Conservation (phyloP, 1,284 basidiomycete genomes). For the Trametes sp. region DNA sequence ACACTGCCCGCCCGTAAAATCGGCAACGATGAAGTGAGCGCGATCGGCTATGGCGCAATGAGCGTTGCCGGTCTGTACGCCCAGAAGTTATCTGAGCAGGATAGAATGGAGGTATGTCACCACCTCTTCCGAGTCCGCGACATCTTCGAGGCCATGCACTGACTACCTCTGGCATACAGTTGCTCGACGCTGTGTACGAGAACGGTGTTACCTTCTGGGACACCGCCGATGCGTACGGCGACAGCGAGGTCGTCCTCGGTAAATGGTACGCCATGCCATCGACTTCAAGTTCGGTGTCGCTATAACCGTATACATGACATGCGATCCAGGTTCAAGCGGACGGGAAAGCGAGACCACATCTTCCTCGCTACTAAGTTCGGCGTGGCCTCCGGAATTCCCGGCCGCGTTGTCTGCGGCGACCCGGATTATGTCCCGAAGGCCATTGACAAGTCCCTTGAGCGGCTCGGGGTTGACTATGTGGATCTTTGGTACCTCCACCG, state of each 20-base stretch:
- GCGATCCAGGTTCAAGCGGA: slow-evolving; percentile 48
- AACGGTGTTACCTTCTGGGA: slow-evolving; percentile 41
- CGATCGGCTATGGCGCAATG: slow-evolving; percentile 42
- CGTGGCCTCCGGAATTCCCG: slow-evolving; percentile 16
- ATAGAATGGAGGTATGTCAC: slow-evolving; percentile 36
- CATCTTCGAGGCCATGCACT: background rate
- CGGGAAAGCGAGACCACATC: slow-evolving; percentile 49
- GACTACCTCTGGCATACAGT: no score
- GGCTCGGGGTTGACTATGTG: slow-evolving; percentile 46
- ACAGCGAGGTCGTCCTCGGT: slow-evolving; percentile 37
- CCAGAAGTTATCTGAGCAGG: slow-evolving; percentile 32
- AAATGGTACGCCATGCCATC: slow-evolving; percentile 31
- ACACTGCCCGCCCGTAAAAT: slow-evolving; percentile 36
- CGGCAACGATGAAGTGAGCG: slow-evolving; percentile 31
- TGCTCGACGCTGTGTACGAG: slow-evolving; percentile 34
- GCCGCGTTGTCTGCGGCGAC: slow-evolving; percentile 27
- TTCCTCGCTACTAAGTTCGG: slow-evolving; percentile 58
- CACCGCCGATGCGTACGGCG: slow-evolving; percentile 41
- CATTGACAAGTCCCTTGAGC: slow-evolving; percentile 45
- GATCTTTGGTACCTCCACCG: slow-evolving; percentile 50
- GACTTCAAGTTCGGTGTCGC: no score
- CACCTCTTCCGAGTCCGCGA: no score
- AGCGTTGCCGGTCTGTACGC: slow-evolving; percentile 38
- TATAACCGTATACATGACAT: no score
- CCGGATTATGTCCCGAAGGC: slow-evolving; percentile 41